Evolutionary conservation across 257 asterid species (phyloP), one percentile per base, ranked within the genome.

Genomic region (Voacanga thouarsii): DNA sequence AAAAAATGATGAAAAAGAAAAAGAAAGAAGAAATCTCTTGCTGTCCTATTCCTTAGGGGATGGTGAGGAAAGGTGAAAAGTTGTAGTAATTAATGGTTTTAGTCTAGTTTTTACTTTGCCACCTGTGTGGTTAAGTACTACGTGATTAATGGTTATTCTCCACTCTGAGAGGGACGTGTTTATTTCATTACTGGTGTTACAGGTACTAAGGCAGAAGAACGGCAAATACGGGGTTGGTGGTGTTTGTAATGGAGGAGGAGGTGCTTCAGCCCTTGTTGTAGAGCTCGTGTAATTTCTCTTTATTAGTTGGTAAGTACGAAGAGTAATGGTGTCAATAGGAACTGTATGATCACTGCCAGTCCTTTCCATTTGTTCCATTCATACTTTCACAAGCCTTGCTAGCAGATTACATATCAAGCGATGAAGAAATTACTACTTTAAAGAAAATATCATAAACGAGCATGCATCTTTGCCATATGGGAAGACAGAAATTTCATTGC

Each of bases 201-300:
- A 95, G 99, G 99, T 95, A 72, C 76, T 95, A 89, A 95, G 57
- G 88, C 90, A 91, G 86, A 92, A 89, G 87, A 89, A 89, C 11
- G 97, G 93, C 12, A 93, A 91, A 86, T 84, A 85, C 47, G 99
- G 99, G 44, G 98, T 92, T 65, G 93, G 90, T 66, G 98, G 96
- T 72, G 93, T 93, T 80, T 95, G 99, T 92, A 95, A 95, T 37
- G 99, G 99, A 47, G 99, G 99, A 69, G 99, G 99, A 50, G 99
- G 99, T 55, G 99, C 99, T 78, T 95, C 99, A 9, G 95, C 99
- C 77, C 93, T 95, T 7, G 98, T 93, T 61, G 68, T 95, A 26
- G 96, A 95, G 83, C 96, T 93, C 39, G 73, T 89, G 80, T 93
- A 89, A 87, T 83, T 83, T 78, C 81, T 77, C 64, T 60, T 16